Base-by-base conservation (phyloP, 768 basidiomycete genomes). In the Agrocybe pediades region DNA sequence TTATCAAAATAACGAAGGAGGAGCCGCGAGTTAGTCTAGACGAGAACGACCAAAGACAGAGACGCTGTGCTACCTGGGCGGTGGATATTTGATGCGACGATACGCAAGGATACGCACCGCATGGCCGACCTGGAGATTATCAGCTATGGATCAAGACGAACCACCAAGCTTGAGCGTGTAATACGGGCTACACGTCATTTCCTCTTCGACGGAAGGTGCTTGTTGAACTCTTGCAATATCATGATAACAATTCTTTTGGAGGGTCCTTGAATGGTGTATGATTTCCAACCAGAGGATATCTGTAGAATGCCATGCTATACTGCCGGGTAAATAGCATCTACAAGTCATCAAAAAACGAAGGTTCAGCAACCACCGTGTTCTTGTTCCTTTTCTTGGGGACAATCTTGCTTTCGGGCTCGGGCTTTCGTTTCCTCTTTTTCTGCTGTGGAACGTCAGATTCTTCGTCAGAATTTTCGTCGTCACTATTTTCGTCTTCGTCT, bases 301-400 rank as follows among this genome's bases (percentile, higher is more conserved):
- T 36, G 33, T 36, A 36, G 11, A 36, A 36, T 36, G 33, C 33
- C 33, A 36, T 27, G 44, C 23, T 23, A 45, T n/a, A 16, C 26
- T 15, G 21, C 17, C 47, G n/a, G 26, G 19, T 39, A 41, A 43
- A 50, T 47, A 43, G 46, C 60, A 46, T 68, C 63, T 72, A 89
- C 55, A 92, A 69, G 41, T 78, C 86, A 41, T 82, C 79, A 62
- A 91, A 92, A 69, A 91, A 92, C 17, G 81, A 74, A 9, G 74
- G 74, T 25, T 86, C 81, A 3, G 77, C 78, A 26, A 80, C 82
- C 20, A 84, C 73, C 46, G 79, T 74, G 57, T 87, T 86, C 58
- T 74, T 77, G 20, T 84, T 83, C 66, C 83, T 87, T 70, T 74
- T 80, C 65, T 77, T 80, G 64, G 74, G 80, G 21, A 71, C 67